Conservation (phyloP, 2,329 filamentous ascomycete species). For the Venturia effusa region DNA sequence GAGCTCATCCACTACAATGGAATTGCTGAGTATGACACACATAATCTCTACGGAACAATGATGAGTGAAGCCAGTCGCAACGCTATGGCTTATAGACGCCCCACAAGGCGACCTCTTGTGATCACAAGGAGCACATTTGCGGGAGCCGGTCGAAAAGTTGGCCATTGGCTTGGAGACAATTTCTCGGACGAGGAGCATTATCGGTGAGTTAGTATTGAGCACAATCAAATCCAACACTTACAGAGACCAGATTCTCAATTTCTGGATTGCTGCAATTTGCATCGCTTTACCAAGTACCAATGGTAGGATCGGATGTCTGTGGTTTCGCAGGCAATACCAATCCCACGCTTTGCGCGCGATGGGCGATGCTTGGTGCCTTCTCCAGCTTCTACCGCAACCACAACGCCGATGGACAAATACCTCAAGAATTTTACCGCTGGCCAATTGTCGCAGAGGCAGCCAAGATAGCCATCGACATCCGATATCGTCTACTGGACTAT, state of each 20-base stretch:
- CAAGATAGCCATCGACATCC: conserved; percentile 55
- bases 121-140: conserved; percentile 70
- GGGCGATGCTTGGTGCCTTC: conserved; percentile 64
- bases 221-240: not conserved
- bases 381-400: conserved; percentile 69
- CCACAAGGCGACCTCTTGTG: conserved; percentile 53
- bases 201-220: not conserved
- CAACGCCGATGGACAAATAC: conserved; percentile 41
- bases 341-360: conserved; percentile 62
- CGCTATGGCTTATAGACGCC: conserved; percentile 57
- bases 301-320: conserved; percentile 55
- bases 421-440: conserved; percentile 67
- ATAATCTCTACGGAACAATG: conserved; percentile 67
- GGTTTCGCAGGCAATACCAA: conserved; percentile 60
- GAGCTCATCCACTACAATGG: conserved; percentile 59
- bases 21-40: conserved; percentile 59
- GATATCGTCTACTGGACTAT: conserved; percentile 72
- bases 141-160: conserved; percentile 51
- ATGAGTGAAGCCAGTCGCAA: conserved; percentile 57
- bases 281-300: conserved; percentile 36
- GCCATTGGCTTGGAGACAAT: conserved; percentile 53
- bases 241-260: conserved; percentile 23
- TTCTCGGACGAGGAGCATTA: conserved; percentile 34
- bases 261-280: conserved; percentile 34
- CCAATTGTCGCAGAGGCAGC: conserved; percentile 51